phyloP scores from a whole-genome alignment of 2,329 filamentous ascomycete species.

The Pseudopyrenochaeta lycopersici region DNA sequence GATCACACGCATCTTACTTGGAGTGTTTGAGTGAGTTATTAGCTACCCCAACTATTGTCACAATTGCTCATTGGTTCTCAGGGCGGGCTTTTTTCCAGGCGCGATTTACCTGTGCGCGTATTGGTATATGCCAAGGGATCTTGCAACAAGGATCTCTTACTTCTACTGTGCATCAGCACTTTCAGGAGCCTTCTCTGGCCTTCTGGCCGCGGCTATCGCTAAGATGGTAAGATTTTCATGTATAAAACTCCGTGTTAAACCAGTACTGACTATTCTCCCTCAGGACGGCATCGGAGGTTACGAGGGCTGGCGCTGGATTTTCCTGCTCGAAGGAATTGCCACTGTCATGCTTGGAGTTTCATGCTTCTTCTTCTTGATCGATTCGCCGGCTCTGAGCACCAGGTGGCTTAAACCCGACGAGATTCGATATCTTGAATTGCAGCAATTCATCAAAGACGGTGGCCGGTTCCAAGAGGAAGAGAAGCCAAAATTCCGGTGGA shows the following conservation, averaged over 20 bases:
- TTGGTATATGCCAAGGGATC: constrained; percentile 49
- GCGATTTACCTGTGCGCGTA: constrained; percentile 44
- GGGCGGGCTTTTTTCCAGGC: constrained; percentile 46
- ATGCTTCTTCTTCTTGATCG: constrained; percentile 39
- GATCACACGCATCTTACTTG: constrained; percentile 28
- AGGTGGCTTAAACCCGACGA: constrained; percentile 32
- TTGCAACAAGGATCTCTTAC: constrained; percentile 44
- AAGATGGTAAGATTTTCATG: constrained; percentile 50
- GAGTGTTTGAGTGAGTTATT: constrained; percentile 33
- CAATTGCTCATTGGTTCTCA: constrained; percentile 8
- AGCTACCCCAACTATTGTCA: not conserved
- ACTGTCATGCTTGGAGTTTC: constrained; percentile 37
- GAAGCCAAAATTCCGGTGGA: constrained; percentile 27
- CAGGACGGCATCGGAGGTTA: not conserved
- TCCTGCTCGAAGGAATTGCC: constrained; percentile 52
- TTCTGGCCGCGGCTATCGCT: constrained; percentile 51
- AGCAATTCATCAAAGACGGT: constrained; percentile 34
- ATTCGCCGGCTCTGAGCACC: constrained; percentile 26
- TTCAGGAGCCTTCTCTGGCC: constrained; percentile 53
- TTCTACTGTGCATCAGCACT: constrained; percentile 51
- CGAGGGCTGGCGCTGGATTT: constrained; percentile 55
- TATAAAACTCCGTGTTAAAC: constrained; percentile 48
- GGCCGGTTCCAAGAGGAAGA: constrained; percentile 27
- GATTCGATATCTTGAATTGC: constrained; percentile 30
- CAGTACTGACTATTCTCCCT: not conserved